Evolutionary conservation across 768 basidiomycete species (phyloP).

Genomic region (Leucocoprinus leucothites): DNA sequence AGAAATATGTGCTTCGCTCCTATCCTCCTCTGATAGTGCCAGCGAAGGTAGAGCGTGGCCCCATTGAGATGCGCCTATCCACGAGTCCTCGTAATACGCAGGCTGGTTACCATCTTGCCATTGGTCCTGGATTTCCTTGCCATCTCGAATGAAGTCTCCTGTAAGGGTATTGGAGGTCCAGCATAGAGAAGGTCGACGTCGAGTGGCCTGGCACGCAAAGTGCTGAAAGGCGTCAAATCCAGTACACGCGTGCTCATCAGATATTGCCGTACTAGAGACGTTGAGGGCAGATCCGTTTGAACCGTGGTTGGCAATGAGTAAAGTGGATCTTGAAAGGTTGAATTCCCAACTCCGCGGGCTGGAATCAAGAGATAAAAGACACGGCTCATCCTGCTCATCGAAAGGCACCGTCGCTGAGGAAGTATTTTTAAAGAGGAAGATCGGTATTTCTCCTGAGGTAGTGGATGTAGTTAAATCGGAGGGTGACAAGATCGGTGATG

Average conservation of each 20-base stretch:
- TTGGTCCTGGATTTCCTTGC: not conserved
- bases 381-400: constrained; percentile 1
- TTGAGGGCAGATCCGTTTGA: not conserved
- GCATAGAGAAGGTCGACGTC: not conserved
- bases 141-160: constrained; percentile 1
- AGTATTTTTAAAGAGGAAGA: constrained; percentile 38
- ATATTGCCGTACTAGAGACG: not conserved
- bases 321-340: constrained; percentile 9
- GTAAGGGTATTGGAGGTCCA: not conserved
- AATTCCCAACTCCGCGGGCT: constrained; percentile 7
- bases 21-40: not conserved
- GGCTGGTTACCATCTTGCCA: not conserved
- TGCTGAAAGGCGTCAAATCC: not conserved
- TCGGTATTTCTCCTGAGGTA: constrained; percentile 51
- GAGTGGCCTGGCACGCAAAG: not conserved
- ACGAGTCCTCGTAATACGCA: not conserved
- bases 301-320: constrained; percentile 1
- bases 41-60: not conserved
- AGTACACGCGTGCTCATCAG: not conserved
- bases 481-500: constrained; percentile 45
- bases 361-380: not conserved
- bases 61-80: constrained; percentile 5
- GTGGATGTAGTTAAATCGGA: constrained; percentile 29
- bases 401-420: constrained; percentile 15
- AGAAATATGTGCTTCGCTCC: not conserved